Conservation (phyloP, 768 basidiomycete species). For the Fomitopsis pulvina region DNA sequence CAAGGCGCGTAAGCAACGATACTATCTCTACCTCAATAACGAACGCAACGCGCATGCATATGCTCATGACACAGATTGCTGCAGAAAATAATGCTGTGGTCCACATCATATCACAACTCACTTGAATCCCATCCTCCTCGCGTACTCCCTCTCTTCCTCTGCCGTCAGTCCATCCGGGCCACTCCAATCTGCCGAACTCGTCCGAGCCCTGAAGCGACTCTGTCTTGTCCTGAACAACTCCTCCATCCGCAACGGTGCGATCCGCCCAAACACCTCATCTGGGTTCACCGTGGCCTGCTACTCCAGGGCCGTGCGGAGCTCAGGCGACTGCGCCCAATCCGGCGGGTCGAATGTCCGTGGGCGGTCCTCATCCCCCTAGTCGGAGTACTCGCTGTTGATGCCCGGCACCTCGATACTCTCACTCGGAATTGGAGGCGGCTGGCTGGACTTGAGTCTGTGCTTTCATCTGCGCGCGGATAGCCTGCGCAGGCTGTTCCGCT, state of each 20-base stretch:
- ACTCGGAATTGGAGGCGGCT: conserved; percentile 37
- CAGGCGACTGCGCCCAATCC: conserved; percentile 88
- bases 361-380: conserved; percentile 87
- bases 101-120: too few relatives aligned
- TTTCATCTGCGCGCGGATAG: conserved; percentile 60
- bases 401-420: conserved; percentile 91
- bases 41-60: too few relatives aligned
- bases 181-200: conserved; percentile 94
- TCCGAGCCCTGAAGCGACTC: conserved; percentile 80
- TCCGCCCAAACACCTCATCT: conserved; percentile 87
- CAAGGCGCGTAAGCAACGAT: too few relatives aligned
- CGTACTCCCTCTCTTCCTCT: conserved; percentile 85
- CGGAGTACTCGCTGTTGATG: conserved; percentile 94
- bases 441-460: conserved; percentile 59
- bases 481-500: conserved; percentile 63
- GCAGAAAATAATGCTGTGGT: too few relatives aligned
- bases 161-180: conserved; percentile 83
- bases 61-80: too few relatives aligned
- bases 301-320: conserved; percentile 70
- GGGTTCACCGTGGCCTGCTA: conserved; percentile 84
- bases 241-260: conserved; percentile 85
- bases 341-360: conserved; percentile 61
- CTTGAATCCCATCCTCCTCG: conserved; percentile 82
- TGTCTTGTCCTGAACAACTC: conserved; percentile 81
- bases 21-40: too few relatives aligned